Base-by-base conservation (phyloP, 768 basidiomycete species). In the Boletus rex-veris region DNA sequence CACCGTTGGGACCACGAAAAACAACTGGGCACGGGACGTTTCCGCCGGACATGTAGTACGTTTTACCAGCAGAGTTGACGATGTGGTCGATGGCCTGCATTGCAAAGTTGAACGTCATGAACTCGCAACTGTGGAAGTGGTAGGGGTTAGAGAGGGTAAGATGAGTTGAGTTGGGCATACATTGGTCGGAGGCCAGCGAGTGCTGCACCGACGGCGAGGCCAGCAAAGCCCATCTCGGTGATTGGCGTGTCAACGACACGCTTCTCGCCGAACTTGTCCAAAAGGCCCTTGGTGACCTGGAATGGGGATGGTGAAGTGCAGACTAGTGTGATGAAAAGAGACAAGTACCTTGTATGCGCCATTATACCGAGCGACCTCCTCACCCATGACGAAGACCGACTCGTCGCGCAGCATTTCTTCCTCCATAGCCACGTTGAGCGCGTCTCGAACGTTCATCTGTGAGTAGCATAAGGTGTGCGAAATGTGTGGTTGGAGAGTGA, bases 71-170 rank as follows among this genome's bases (percentile, higher is more conserved):
- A n/a, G 97, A 98, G 82, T 99, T 99, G 74, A 99, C 93, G 58
- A 99, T 99, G 69, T 99, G 97, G 77, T 99, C 97, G 71, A 99
- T 98, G 54, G 97, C 95, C 75, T 95, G 93, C 96, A 98, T 99
- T 60, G 96, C 96, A 71, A 99, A 98, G 81, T 99, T 98, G 81
- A 96, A 98, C 15, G 96, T 98, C 96, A 98, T 98, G 79, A 98
- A 99, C 79, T 98, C 96, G 81, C 95, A 98, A 66, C 91, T 93
- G 55, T 28, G 35, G 38, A 37, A 30, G 24, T 59, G 18, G 28
- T 8, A 33, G 55, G 55, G 50, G 42, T 64, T 41, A 60, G 45
- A 52, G 31, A 57, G 31, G 15, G 44, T 19, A 44, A 42, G 21
- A 47, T 3, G 40, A 8, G 52, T 45, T 31, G 41, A 21, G 45